Evolutionary conservation across 139 green algal species (phyloP), one percentile per base, ranked within the genome.

Genomic region (Desmodesmus armatus): DNA sequence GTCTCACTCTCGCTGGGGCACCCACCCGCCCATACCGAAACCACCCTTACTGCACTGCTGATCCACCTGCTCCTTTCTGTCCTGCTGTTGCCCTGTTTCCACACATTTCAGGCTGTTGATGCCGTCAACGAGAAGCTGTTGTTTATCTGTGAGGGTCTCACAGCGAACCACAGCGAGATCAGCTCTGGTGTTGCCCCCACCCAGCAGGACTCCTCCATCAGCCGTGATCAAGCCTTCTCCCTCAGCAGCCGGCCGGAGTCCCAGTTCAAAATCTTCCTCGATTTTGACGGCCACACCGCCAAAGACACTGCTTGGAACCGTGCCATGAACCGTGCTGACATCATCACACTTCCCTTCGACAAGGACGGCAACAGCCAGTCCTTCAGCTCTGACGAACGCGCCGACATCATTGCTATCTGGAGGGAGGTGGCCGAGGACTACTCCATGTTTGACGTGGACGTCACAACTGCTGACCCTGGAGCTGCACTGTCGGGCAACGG

Each of bases 251-350:
- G 29, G 49, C n/a, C n/a, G n/a, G n/a, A n/a, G n/a, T n/a, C n/a
- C n/a, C n/a, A n/a, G n/a, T n/a, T n/a, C 19, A 80, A 80, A 47
- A 63, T 80, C 27, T 80, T 37, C 23, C 49, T 80, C 6, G 73
- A 80, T 51, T 80, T 80, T 25, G 43, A 11, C 3, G 73, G 73
- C 25, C 47, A 29, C 15, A n/a, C 33, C 25, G 35, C 67, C 33
- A 51, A 33, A 6, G 63, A 25, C 43, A 65, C 71, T 7, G 71
- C 71, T 4, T 63, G 71, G 43, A 80, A 66, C 17, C 29, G 7
- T 7, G 60, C 60, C 3, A 39, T 39, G 3, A 29, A 37, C 3
- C 11, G 21, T 51, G 21, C 49, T 6, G 35, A 47, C 5, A 80
- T 80, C 2, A 21, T 25, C 3, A 27, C 33, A 4, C 73, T 49